These are phyloP conservation scores for Venustampulla echinocandica DNA, from an alignment of 495 filamentous ascomycete species.

Conservation along the genomic window DNA sequence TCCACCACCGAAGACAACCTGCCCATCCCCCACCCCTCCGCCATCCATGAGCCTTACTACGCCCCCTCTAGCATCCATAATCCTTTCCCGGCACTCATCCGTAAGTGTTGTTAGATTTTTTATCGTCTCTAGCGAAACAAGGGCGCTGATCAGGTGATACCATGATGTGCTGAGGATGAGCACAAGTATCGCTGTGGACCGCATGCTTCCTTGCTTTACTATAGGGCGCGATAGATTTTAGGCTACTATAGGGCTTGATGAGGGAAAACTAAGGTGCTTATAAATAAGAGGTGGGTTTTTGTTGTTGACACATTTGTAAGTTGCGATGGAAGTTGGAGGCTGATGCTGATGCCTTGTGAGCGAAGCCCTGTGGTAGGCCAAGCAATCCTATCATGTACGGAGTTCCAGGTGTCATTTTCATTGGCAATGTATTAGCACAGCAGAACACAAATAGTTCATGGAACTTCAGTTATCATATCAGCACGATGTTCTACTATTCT, in stretches of 20 bases:
- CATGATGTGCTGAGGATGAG: background rate
- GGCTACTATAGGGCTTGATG: too few relatives aligned
- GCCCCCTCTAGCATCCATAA: slow-evolving; percentile 2
- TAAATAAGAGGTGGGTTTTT: too few relatives aligned
- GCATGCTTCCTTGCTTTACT: background rate
- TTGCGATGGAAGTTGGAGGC: background rate
- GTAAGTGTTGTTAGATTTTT: slow-evolving; percentile 11
- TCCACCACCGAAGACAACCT: background rate
- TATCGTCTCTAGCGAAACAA: slow-evolving; percentile 16
- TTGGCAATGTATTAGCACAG: background rate
- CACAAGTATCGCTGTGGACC: background rate
- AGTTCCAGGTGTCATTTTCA: background rate
- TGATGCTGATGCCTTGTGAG: background rate
- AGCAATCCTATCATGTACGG: background rate
- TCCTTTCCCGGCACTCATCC: slow-evolving; percentile 9
- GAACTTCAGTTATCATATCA: background rate
- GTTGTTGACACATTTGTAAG: background rate
- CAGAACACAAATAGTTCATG: background rate
- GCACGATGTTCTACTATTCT: background rate
- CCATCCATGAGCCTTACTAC: background rate
- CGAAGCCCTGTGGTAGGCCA: background rate
- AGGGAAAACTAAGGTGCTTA: too few relatives aligned
- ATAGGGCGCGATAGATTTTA: too few relatives aligned
- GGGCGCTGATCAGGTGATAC: background rate
- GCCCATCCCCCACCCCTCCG: background rate